Conservation (phyloP, 139 green algal species). For the Astrephomene gubernaculifera region DNA sequence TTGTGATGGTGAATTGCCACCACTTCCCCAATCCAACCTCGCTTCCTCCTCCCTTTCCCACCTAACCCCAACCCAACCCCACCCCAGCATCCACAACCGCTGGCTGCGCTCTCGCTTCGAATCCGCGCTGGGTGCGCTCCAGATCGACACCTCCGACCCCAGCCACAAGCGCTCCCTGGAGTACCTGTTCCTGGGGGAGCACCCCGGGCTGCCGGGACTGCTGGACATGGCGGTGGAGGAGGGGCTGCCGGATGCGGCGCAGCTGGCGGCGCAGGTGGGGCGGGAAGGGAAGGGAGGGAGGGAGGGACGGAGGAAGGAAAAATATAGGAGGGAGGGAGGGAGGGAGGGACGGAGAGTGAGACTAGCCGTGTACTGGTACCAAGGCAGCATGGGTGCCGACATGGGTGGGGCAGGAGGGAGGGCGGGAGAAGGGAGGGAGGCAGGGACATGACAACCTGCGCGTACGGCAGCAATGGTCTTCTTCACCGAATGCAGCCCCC, state of each 20-base stretch:
- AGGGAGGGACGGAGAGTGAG: neutral
- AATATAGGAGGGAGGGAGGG: neutral
- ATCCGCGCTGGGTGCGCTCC: neutral
- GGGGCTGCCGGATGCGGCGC: constrained; percentile 50
- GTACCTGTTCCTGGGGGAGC: constrained; percentile 75
- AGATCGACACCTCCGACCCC: constrained; percentile 35
- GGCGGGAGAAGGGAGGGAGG: no score
- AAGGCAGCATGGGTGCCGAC: no score
- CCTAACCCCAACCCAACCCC: neutral
- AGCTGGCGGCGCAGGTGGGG: constrained; percentile 42
- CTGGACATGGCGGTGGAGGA: constrained; percentile 62
- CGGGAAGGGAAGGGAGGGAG: neutral
- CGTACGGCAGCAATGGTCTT: no score
- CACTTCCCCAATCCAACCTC: neutral
- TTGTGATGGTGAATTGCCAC: no score
- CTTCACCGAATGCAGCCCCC: no score
- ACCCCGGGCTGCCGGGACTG: constrained; percentile 57
- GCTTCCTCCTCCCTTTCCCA: neutral
- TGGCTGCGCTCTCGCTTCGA: constrained; percentile 74
- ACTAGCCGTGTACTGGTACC: no score
- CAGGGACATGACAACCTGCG: no score
- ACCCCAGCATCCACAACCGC: constrained; percentile 74
- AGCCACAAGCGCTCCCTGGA: constrained; percentile 67
- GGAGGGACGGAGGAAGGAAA: neutral
- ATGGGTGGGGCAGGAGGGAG: no score